Conservation (phyloP, 2,329 filamentous ascomycete species). For the Fusarium continuum region DNA sequence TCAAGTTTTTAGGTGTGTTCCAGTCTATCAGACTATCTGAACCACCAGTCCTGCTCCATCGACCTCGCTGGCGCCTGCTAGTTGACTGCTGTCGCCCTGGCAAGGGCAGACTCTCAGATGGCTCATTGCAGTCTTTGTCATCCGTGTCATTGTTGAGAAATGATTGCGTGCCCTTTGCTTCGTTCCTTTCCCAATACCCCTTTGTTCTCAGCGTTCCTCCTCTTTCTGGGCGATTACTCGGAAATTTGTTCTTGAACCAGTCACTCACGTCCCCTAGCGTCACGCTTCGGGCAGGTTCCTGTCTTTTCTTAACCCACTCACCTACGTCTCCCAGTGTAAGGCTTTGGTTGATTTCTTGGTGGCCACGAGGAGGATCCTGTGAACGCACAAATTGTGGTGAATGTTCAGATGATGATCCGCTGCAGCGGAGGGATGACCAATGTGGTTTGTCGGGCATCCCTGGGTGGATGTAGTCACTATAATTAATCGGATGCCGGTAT, state of each 20-base stretch:
- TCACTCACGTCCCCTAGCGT: slow-evolving; percentile 44
- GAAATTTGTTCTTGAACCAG: slow-evolving; percentile 59
- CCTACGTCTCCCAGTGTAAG: slow-evolving; percentile 38
- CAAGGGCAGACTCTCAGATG: neutral
- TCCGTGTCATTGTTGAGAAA: neutral
- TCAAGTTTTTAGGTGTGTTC: slow-evolving; percentile 48
- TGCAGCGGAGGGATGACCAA: slow-evolving; percentile 14
- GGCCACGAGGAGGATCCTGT: neutral
- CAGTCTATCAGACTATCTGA: slow-evolving; percentile 48
- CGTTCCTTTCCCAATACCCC: slow-evolving; percentile 43
- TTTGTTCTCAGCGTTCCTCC: slow-evolving; percentile 57
- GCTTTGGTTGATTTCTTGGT: neutral
- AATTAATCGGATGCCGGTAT: neutral
- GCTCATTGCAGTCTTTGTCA: neutral
- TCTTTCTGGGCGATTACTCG: slow-evolving; percentile 59
- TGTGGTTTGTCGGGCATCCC: slow-evolving; percentile 11
- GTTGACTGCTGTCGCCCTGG: slow-evolving; percentile 9
- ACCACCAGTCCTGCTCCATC: slow-evolving; percentile 32
- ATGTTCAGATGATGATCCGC: neutral
- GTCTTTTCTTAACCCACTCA: slow-evolving; percentile 52
- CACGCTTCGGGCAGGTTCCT: slow-evolving; percentile 9
- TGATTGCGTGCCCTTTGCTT: neutral
- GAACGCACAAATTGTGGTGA: neutral
- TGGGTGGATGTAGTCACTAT: neutral
- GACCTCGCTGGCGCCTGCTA: slow-evolving; percentile 23